Conservation (phyloP, 2,329 filamentous ascomycete genomes). For the Lojkania enalia region DNA sequence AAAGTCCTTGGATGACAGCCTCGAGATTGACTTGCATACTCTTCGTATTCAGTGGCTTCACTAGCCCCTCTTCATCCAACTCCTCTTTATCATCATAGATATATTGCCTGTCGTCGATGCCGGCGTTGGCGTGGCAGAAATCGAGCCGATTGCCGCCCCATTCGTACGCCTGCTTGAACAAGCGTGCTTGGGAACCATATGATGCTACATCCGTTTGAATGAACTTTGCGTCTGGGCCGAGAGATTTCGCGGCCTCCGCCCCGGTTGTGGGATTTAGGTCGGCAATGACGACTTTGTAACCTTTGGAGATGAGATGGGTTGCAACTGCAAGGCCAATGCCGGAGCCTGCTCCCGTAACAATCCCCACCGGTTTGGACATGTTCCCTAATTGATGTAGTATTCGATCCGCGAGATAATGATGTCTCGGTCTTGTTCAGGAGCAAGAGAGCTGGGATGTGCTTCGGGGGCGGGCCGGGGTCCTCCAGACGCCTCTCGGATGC, state of each 20-base stretch:
- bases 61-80: slow-evolving; percentile 40
- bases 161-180: slow-evolving; percentile 47
- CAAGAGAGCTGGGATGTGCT: too few species aligned
- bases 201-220: slow-evolving; percentile 47
- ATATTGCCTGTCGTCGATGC: slow-evolving; percentile 45
- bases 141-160: slow-evolving; percentile 49
- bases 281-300: slow-evolving; percentile 50
- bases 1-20: slow-evolving; percentile 48
- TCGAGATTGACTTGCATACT: slow-evolving; percentile 47
- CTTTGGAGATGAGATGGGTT: slow-evolving; percentile 44
- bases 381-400: background rate
- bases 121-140: slow-evolving; percentile 51
- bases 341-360: slow-evolving; percentile 52
- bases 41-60: slow-evolving; percentile 44
- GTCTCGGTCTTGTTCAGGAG: too few species aligned
- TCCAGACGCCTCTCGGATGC: background rate
- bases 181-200: slow-evolving; percentile 43
- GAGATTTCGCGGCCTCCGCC: slow-evolving; percentile 27
- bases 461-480: too few species aligned
- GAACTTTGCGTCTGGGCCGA: slow-evolving; percentile 43
- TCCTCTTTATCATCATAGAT: slow-evolving; percentile 43
- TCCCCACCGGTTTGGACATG: slow-evolving; percentile 47
- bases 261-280: slow-evolving; percentile 46
- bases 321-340: slow-evolving; percentile 52
- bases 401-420: too few species aligned